Base-by-base conservation (phyloP, 129 eudicot genomes). In the Dittrichia graveolens region DNA sequence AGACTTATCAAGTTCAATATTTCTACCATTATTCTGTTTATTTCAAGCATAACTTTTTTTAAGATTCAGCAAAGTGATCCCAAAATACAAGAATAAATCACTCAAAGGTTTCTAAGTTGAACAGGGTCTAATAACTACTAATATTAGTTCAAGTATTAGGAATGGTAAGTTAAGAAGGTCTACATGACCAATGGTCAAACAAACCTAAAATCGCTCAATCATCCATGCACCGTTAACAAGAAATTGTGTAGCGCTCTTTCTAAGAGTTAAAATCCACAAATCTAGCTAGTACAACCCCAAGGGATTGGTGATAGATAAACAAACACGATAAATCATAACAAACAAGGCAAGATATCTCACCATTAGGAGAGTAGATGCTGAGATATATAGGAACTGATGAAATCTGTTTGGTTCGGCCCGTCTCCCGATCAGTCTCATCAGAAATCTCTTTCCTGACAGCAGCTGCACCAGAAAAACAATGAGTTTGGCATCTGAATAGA, bases 391-490 rank as follows among this genome's bases (percentile, higher is more conserved):
- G 99, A 73, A 90, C 97, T 5, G 85, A 83, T 44, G 99, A 95
- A 50, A 95, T 88, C 77, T 75, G 83, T 85, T 84, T 95, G 76
- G 81, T 53, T 40, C 97, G 89, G 9, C 99, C 99, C 1, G 99
- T 90, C 90, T 90, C 99, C 41, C 99, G 87, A 73, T 95, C 99
- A 42, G 97, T 95, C 83, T 95, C 99, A 67, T 95, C 97, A 43
- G 92, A 68, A 13, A 95, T 95, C 80, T 95, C 97, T 83, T 88
- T 90, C 84, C 97, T 81, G 46, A 95, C 97, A 76, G 97, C 96
- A 71, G 96, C 99, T 95, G 89, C 80, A 74, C 38, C 78, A 66
- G 70, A 66, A 82, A 63, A 71, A 62, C 73, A 64, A 76, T 9
- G 41, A 53, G 24, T 42, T 56, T 38, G 54, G 41, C 70, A 43